A percentile compares a stretch with the other conserved stretches of the same genome.
These are phyloP conservation scores for Reticulascus tulasneorum DNA, from an alignment of 2,329 filamentous ascomycete genomes.

Conservation along the genomic window DNA sequence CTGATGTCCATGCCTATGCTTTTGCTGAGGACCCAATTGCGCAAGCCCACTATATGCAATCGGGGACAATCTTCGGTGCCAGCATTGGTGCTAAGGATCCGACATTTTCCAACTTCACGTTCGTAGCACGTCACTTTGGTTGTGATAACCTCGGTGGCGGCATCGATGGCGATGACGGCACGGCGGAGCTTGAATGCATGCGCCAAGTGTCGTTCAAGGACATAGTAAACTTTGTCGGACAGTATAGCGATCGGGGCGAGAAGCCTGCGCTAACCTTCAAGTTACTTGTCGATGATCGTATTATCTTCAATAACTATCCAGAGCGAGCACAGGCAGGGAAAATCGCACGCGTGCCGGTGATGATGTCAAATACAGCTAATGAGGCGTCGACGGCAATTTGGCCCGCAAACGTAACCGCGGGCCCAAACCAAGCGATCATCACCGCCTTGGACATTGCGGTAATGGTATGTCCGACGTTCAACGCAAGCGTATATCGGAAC, in stretches of 20 bases:
- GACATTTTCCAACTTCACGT: conserved; percentile 27
- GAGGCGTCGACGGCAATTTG: conserved; percentile 25
- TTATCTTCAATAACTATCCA: conserved; percentile 27
- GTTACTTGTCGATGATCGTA: conserved; percentile 22
- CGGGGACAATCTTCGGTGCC: conserved; percentile 33
- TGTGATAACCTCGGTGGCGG: conserved; percentile 22
- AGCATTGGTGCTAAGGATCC: conserved; percentile 22
- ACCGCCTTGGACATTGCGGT: conserved; percentile 12
- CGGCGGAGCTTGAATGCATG: conserved; percentile 32
- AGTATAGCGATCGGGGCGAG: conserved; percentile 19
- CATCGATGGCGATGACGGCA: conserved; percentile 4
- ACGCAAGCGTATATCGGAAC: conserved; percentile 23
- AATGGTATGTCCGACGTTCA: conserved; percentile 22
- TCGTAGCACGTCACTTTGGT: conserved; percentile 28
- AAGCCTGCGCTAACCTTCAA: conserved; percentile 21
- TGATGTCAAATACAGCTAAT: conserved; percentile 29
- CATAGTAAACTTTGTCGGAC: conserved; percentile 27
- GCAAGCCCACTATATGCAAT: conserved; percentile 34
- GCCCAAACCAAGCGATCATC: conserved; percentile 19
- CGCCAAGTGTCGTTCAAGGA: conserved; percentile 24
- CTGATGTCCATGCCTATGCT: conserved; percentile 39
- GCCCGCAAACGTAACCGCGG: conserved; percentile 23
- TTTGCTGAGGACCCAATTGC: conserved; percentile 43
- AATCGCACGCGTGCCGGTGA: conserved; percentile 21
- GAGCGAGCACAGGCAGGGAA: conserved; percentile 19